Evolutionary conservation across 345 rosid genomes (phyloP).

Genomic region (Gossypium anomalum): DNA sequence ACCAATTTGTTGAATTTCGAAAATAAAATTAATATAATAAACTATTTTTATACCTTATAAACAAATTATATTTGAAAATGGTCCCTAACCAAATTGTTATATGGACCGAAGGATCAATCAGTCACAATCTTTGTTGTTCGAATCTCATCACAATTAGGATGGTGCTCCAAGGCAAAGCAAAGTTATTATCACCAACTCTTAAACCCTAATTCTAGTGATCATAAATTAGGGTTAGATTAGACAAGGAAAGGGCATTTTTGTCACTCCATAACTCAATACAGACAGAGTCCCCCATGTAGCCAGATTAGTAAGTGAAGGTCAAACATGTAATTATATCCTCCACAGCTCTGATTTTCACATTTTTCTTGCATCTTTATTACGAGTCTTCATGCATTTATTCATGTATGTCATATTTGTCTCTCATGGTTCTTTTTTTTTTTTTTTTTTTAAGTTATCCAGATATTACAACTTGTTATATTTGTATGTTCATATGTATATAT

Average conservation of each 20-base stretch:
- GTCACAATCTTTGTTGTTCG: neutral
- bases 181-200: neutral
- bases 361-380: too few relatives aligned
- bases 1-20: too few relatives aligned
- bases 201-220: neutral
- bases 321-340: neutral
- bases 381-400: too few relatives aligned
- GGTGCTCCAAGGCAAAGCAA: neutral
- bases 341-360: too few relatives aligned
- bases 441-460: too few relatives aligned
- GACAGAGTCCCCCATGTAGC: neutral
- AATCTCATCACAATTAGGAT: neutral
- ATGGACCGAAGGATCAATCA: conserved; percentile 1
- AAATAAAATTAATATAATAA: too few relatives aligned
- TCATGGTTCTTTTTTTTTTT: too few relatives aligned
- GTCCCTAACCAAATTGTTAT: neutral
- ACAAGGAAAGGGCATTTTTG: neutral
- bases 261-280: neutral
- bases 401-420: too few relatives aligned
- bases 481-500: too few relatives aligned
- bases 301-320: neutral
- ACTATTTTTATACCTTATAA: too few relatives aligned
- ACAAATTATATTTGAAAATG: too few relatives aligned
- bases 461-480: too few relatives aligned
- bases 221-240: neutral